These are phyloP conservation scores for Pelargonium australe DNA, from an alignment of 441 rosid genomes.

Conservation along the genomic window DNA sequence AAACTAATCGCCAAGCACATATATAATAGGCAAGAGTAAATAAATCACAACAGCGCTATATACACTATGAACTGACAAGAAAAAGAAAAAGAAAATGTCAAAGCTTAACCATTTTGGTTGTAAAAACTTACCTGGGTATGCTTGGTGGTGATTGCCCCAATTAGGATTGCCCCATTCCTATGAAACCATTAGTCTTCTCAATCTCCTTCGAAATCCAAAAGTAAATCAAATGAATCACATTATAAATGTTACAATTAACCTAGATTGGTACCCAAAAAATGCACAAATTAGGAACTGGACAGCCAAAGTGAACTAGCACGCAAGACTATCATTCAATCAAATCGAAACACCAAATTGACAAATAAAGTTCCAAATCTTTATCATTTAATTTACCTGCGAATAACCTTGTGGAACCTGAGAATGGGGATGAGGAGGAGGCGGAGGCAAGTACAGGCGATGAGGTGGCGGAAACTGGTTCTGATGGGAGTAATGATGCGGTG, in stretches of 20 bases:
- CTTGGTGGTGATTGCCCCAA: conserved; percentile 65
- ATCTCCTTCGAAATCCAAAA: background rate
- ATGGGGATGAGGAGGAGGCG: conserved; percentile 36
- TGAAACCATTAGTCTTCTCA: background rate
- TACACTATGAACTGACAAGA: too few species aligned
- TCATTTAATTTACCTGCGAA: conserved; percentile 32
- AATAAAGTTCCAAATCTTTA: background rate
- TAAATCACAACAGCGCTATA: too few species aligned
- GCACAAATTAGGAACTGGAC: background rate
- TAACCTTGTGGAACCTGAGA: conserved; percentile 38
- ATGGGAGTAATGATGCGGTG: conserved; percentile 30
- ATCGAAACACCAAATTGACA: background rate
- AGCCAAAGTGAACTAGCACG: background rate
- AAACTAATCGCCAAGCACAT: too few species aligned
- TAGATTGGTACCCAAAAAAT: background rate
- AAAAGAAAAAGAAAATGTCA: too few species aligned
- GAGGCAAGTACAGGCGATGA: conserved; percentile 33
- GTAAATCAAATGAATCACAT: background rate
- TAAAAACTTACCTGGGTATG: conserved; percentile 36
- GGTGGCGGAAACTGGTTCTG: conserved; percentile 29
- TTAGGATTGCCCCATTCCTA: conserved; percentile 74
- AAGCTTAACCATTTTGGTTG: background rate
- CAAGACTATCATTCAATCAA: too few species aligned
- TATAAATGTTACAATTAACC: background rate
- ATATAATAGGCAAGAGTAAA: too few species aligned